These are phyloP conservation scores for Boletus speciosus DNA, from an alignment of 768 basidiomycete species.

Conservation along the genomic window DNA sequence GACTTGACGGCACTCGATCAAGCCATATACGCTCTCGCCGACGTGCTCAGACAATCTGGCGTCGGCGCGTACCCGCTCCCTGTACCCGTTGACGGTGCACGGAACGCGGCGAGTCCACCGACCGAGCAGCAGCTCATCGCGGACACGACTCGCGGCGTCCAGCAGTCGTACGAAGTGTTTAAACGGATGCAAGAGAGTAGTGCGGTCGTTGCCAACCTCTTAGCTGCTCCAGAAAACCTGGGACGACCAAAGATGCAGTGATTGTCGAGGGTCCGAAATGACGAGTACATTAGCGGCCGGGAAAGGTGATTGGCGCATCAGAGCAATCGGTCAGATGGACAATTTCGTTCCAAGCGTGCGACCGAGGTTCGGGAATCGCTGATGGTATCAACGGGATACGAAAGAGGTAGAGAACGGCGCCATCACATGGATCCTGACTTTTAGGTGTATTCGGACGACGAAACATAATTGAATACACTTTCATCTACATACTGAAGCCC, in stretches of 20 bases:
- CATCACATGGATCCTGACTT: too few species aligned
- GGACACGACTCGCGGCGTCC: constrained; percentile 41
- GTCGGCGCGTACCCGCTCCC: constrained; percentile 62
- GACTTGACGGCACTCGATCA: constrained; percentile 52
- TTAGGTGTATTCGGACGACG: background rate
- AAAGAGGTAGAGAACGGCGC: background rate
- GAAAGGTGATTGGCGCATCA: background rate
- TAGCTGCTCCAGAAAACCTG: constrained; percentile 30
- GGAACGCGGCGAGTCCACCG: constrained; percentile 24
- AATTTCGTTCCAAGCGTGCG: background rate
- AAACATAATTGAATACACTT: background rate
- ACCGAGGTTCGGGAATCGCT: background rate
- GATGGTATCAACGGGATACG: too few species aligned
- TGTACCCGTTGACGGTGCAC: constrained; percentile 18
- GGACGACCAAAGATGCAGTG: constrained; percentile 13
- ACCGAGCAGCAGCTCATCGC: constrained; percentile 46
- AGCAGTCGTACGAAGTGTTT: constrained; percentile 47
- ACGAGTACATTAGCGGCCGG: background rate
- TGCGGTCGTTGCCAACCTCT: constrained; percentile 46
- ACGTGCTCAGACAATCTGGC: constrained; percentile 55
- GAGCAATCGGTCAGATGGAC: background rate
- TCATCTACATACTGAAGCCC: background rate
- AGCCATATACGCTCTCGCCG: constrained; percentile 42
- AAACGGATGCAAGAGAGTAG: constrained; percentile 56
- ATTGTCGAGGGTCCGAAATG: background rate